Percentiles rank a stretch among this genome's conserved stretches.
Evolutionary conservation across 495 filamentous ascomycete species (phyloP).

Genomic region (Sporormia fimetaria): DNA sequence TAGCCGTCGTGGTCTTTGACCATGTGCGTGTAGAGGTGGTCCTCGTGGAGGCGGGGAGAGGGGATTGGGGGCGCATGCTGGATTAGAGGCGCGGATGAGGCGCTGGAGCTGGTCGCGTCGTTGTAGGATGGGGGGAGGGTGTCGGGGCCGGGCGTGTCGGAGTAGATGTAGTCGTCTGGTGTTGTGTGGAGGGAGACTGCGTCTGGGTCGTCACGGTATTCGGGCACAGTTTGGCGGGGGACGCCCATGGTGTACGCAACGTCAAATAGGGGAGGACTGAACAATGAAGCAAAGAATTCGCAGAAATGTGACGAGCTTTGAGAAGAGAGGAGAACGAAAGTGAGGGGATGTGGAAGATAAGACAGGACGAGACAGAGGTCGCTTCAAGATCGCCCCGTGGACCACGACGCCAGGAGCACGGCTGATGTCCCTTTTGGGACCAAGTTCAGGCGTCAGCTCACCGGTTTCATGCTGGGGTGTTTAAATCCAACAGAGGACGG

Average conservation of each 20-base stretch:
- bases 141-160: slow-evolving; percentile 25
- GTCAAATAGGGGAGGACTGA: slow-evolving; percentile 2
- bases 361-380: too few relatives aligned
- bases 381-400: too few relatives aligned
- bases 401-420: too few relatives aligned
- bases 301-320: slow-evolving; percentile 1
- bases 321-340: background rate
- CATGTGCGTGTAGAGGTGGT: background rate
- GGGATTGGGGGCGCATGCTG: slow-evolving; percentile 20
- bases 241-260: slow-evolving; percentile 12
- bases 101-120: slow-evolving; percentile 18
- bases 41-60: background rate
- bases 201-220: slow-evolving; percentile 27
- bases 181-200: slow-evolving; percentile 28
- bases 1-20: slow-evolving; percentile 9
- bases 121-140: slow-evolving; percentile 26
- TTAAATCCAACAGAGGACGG: too few relatives aligned
- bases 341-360: background rate
- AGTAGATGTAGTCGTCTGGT: slow-evolving; percentile 27
- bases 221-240: background rate
- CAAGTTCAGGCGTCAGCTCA: too few relatives aligned
- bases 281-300: background rate
- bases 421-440: too few relatives aligned
- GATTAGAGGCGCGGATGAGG: slow-evolving; percentile 3
- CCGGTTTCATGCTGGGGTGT: too few relatives aligned